These are phyloP conservation scores for Sporothrix pseudoabietina DNA, from an alignment of 2,329 filamentous ascomycete species.

Conservation along the genomic window DNA sequence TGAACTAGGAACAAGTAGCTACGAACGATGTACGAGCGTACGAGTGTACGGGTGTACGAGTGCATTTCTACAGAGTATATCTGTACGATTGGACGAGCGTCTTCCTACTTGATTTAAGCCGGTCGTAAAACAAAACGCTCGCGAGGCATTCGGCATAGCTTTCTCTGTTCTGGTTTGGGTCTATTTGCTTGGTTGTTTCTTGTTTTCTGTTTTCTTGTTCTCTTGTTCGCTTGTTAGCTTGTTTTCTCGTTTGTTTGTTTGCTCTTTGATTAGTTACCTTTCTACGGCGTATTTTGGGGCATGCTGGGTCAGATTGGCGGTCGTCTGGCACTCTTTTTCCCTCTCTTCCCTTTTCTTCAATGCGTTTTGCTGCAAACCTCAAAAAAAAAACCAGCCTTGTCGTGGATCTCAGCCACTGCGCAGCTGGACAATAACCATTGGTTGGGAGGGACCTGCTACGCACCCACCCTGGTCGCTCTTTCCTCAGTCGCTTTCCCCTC, in stretches of 20 bases:
- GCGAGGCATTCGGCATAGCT: not conserved
- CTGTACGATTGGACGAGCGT: not conserved
- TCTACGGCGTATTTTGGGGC: conserved; percentile 1
- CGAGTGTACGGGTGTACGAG: not conserved
- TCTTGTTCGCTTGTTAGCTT: not conserved
- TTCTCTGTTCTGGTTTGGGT: not conserved
- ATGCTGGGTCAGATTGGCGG: not conserved
- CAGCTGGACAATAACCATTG: conserved; percentile 28
- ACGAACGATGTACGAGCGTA: not conserved
- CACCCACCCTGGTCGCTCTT: not conserved
- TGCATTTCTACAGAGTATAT: not conserved
- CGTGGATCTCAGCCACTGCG: conserved; percentile 30
- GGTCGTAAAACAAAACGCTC: not conserved
- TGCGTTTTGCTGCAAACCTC: not conserved
- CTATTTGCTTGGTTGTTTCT: not conserved
- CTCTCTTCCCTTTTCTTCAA: not conserved
- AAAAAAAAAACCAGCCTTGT: conserved; percentile 10
- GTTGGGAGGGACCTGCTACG: not conserved
- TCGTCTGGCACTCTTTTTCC: not conserved
- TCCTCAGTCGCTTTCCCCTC: not conserved
- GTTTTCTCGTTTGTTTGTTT: not conserved
- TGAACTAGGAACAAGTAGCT: not conserved
- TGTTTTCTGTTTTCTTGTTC: not conserved
- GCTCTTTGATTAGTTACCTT: not conserved
- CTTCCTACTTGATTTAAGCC: not conserved